Conservation (phyloP, 768 basidiomycete genomes). For the Boletus subcaerulescens region DNA sequence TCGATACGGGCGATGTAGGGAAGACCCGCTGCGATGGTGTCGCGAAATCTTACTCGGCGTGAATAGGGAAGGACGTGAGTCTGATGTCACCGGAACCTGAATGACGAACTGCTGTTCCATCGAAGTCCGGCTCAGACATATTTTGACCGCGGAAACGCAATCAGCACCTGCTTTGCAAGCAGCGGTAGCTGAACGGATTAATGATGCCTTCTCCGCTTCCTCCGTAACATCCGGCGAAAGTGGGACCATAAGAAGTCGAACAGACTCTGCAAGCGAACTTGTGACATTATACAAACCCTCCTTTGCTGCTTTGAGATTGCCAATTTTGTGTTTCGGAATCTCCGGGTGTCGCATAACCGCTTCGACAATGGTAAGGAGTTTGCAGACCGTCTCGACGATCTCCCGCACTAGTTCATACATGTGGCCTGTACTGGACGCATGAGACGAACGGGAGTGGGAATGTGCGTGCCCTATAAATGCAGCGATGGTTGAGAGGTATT, state of each 20-base stretch:
- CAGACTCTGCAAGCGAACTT: constrained; percentile 82
- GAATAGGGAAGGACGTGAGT: constrained; percentile 42
- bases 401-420: constrained; percentile 94
- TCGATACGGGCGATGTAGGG: constrained; percentile 36
- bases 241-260: constrained; percentile 67
- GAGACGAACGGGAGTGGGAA: constrained; percentile 83
- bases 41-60: constrained; percentile 49
- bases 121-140: constrained; percentile 65
- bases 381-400: constrained; percentile 91
- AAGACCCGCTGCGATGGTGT: constrained; percentile 37
- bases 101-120: constrained; percentile 65
- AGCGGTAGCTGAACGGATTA: constrained; percentile 83
- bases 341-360: constrained; percentile 77
- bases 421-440: constrained; percentile 90
- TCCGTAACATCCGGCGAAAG: constrained; percentile 52
- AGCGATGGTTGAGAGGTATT: constrained; percentile 89
- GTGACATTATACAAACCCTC: constrained; percentile 83
- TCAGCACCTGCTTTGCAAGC: constrained; percentile 87
- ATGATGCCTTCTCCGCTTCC: constrained; percentile 75
- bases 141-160: constrained; percentile 82
- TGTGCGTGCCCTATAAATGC: constrained; percentile 98
- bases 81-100: constrained; percentile 52
- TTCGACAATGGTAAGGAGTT: constrained; percentile 88
- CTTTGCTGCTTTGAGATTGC: constrained; percentile 66
- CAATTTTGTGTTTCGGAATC: constrained; percentile 59